Percentiles rank a stretch among this genome's conserved stretches.
phyloP scores from a whole-genome alignment of 2,329 filamentous ascomycete genomes.

The Pestalotiopsis sp. region DNA sequence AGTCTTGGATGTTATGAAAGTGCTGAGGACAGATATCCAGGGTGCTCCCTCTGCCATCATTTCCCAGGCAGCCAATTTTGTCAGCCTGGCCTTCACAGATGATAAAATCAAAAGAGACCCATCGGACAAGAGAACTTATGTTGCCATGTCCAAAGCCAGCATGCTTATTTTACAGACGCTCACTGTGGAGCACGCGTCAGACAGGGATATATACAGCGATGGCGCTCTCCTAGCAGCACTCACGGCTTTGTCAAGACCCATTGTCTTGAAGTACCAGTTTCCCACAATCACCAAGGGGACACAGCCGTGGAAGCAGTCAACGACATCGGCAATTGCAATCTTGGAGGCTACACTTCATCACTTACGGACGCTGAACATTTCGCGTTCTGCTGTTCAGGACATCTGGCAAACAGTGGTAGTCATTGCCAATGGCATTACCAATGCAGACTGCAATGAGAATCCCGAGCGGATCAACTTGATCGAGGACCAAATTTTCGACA shows the following conservation, averaged over 20 bases:
- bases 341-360: constrained; percentile 67
- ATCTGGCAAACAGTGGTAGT: constrained; percentile 74
- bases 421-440: constrained; percentile 70
- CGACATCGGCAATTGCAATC: constrained; percentile 69
- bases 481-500: constrained; percentile 81
- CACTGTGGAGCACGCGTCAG: constrained; percentile 59
- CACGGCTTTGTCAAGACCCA: constrained; percentile 68
- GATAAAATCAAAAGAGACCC: constrained; percentile 34
- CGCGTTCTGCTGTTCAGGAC: constrained; percentile 47
- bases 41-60: constrained; percentile 72
- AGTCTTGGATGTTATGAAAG: constrained; percentile 68
- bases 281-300: constrained; percentile 69
- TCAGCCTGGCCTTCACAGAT: constrained; percentile 67
- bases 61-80: constrained; percentile 69
- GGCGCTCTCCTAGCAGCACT: constrained; percentile 69
- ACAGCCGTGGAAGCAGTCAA: constrained; percentile 81
- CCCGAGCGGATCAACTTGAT: constrained; percentile 51
- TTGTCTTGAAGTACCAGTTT: constrained; percentile 82
- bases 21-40: constrained; percentile 66
- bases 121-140: constrained; percentile 72
- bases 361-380: constrained; percentile 51
- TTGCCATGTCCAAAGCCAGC: constrained; percentile 83
- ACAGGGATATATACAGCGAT: constrained; percentile 70
- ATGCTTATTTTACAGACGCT: constrained; percentile 71
- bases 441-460: constrained; percentile 59